Conservation (phyloP, 1,284 basidiomycete species). For the Ceratobasidium sp. region DNA sequence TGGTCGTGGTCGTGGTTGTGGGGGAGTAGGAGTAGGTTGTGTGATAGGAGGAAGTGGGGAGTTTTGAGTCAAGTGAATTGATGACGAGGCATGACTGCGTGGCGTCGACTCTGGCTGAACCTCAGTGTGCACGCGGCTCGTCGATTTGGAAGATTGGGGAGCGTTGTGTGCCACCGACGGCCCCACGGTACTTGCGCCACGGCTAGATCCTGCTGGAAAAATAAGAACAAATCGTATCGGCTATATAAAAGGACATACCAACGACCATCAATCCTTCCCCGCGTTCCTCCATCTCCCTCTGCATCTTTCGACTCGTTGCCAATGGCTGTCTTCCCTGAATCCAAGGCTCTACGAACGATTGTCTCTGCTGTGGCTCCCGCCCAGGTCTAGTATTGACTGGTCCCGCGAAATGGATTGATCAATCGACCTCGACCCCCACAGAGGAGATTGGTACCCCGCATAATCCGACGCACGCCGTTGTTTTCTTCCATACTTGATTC, state of each 20-base stretch:
- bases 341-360: slow-evolving; percentile 17
- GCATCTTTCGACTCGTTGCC: not conserved
- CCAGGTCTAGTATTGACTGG: slow-evolving; percentile 2
- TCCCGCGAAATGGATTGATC: not conserved
- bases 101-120: not conserved
- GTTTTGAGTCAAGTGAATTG: too few species aligned
- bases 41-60: not conserved
- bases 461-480: not conserved
- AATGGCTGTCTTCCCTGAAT: not conserved
- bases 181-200: too few species aligned
- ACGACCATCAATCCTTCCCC: not conserved
- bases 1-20: too few species aligned
- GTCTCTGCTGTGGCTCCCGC: too few species aligned
- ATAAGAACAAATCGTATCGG: not conserved
- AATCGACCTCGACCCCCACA: not conserved
- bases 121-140: not conserved
- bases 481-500: too few species aligned
- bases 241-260: not conserved
- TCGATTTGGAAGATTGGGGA: not conserved
- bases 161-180: not conserved
- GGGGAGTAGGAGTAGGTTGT: too few species aligned
- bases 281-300: slow-evolving; percentile 5
- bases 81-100: not conserved
- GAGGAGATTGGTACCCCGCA: not conserved
- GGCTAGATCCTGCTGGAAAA: not conserved